Base-by-base conservation (phyloP, 306 rosid species). In the Sophora flavescens region DNA sequence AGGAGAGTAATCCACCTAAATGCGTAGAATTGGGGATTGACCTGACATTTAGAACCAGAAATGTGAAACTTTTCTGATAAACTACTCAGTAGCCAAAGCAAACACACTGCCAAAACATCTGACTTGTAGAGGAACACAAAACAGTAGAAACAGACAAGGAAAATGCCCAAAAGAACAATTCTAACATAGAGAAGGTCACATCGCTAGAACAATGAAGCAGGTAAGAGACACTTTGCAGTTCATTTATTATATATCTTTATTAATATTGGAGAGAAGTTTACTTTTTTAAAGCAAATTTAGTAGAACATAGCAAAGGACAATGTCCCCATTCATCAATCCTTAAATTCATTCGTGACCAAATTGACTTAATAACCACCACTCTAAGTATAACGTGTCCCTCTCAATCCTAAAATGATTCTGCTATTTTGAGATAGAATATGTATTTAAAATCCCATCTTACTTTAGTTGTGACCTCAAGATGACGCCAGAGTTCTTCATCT, bases 401-500 rank as follows among this genome's bases (percentile, higher is more conserved):
- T 36, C 22, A 60, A 39, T 6, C 52, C 30, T 69, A 54, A 67
- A 38, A 50, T 47, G 60, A 74, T 15, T 14, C 28, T 42, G 45
- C 54, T 52, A 30, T 13, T 67, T 56, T 59, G 30, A 58, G 76
- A 59, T 52, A 53, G 58, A 75, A 50, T 41, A 39, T 15, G 68
- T 18, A 50, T 28, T 41, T 70, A 68, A 63, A 82, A 41, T 33
- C 35, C 45, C 12, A 4, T 48, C 88, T 84, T 88, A 92, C 98
- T 81, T 94, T 90, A 57, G 98, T 94, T 32, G 95, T 89, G 86
- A 92, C 72, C 84, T 95, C 98, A 78, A 95, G 98, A 87, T 92
- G 98, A 80, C 98, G 97, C 98, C 97, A 90, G 48, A 95, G 88
- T 82, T 94, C 98, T 84, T 94, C 97, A 76, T 94, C 98, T 16